Conservation (phyloP, 2,329 filamentous ascomycete species). For the Dothideomycetidae sp. region DNA sequence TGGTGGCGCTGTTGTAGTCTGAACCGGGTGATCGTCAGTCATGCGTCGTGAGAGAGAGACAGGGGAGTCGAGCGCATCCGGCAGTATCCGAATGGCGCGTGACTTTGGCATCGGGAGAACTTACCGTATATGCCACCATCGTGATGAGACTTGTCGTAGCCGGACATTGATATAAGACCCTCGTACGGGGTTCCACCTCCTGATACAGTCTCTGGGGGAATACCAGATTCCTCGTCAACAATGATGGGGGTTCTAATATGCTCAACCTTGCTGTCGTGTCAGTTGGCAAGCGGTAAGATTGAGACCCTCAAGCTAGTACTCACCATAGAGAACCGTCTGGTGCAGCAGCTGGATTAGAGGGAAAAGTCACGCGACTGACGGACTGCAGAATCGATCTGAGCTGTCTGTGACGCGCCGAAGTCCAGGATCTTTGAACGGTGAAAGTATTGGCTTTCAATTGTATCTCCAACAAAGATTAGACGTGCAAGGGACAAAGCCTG, state of each 20-base stretch:
- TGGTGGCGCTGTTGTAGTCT: constrained; percentile 39
- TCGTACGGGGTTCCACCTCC: constrained; percentile 12
- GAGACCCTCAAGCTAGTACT: no score
- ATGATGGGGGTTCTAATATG: constrained; percentile 16
- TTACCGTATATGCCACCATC: constrained; percentile 63
- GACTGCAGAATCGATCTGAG: no score
- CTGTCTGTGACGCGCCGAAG: no score
- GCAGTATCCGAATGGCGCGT: constrained; percentile 7
- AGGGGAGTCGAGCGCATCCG: constrained; percentile 23
- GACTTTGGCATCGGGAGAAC: constrained; percentile 26
- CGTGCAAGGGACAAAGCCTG: no score
- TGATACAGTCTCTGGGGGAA: constrained; percentile 15
- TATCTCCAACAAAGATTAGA: no score
- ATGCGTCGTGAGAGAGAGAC: constrained; percentile 19
- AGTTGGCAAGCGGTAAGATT: no score
- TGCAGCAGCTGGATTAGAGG: no score
- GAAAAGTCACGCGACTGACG: no score
- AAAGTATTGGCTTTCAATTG: no score
- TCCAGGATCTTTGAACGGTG: no score
- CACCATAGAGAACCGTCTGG: no score
- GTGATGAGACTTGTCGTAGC: constrained; percentile 62
- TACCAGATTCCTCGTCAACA: constrained; percentile 24
- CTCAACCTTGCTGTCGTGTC: constrained; percentile 1
- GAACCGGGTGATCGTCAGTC: constrained; percentile 37
- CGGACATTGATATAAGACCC: constrained; percentile 55